phyloP scores from a whole-genome alignment of 2,329 filamentous ascomycete genomes.

The Scleromitrula shiraiana region DNA sequence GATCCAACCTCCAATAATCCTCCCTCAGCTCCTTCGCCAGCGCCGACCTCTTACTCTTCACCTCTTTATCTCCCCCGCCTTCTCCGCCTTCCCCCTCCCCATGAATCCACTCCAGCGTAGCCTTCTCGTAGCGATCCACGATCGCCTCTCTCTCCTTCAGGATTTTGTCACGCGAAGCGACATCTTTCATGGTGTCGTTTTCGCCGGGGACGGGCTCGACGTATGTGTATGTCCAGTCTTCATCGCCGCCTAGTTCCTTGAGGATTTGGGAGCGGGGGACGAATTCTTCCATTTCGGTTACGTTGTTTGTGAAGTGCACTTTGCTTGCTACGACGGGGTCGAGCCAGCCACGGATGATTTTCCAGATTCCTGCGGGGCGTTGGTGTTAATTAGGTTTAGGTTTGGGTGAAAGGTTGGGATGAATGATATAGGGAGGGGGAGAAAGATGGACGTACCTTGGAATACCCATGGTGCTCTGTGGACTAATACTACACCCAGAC shows the following conservation, averaged over 20 bases:
- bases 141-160: conserved; percentile 54
- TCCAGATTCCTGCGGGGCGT: conserved; percentile 68
- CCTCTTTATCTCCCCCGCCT: conserved; percentile 33
- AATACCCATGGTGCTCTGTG: conserved; percentile 98
- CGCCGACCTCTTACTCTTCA: conserved; percentile 50
- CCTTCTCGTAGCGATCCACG: conserved; percentile 65
- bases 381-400: background rate
- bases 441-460: conserved; percentile 53
- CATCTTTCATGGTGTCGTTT: conserved; percentile 66
- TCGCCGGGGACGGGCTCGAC: conserved; percentile 68
- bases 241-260: conserved; percentile 77
- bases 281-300: conserved; percentile 69
- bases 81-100: conserved; percentile 32
- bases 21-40: conserved; percentile 56
- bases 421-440: background rate
- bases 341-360: conserved; percentile 89
- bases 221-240: conserved; percentile 79
- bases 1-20: conserved; percentile 87
- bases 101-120: conserved; percentile 67
- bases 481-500: conserved; percentile 78
- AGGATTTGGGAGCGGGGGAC: conserved; percentile 64
- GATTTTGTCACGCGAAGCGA: conserved; percentile 53
- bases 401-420: no score
- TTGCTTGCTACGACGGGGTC: conserved; percentile 94
- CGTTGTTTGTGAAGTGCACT: conserved; percentile 82